These are phyloP conservation scores for Fusarium brevicatenulatum DNA, from an alignment of 2,329 filamentous ascomycete genomes.

Conservation along the genomic window DNA sequence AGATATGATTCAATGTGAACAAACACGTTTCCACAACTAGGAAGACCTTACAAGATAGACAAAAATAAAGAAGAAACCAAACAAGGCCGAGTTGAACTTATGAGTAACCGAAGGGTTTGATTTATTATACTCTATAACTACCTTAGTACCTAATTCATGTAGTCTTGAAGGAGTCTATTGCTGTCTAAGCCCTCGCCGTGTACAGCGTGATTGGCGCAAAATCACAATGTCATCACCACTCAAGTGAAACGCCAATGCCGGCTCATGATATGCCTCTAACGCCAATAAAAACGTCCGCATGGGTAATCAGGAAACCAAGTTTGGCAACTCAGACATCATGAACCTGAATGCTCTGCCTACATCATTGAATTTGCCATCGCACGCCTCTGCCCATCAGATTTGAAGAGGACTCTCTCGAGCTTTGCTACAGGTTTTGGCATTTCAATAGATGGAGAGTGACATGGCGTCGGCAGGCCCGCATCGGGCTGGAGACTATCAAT, in stretches of 20 bases:
- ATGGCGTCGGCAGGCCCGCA: not conserved
- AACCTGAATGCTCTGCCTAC: not conserved
- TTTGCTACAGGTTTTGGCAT: not conserved
- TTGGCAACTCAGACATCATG: not conserved
- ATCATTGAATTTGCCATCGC: not conserved
- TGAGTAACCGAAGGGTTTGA: not conserved
- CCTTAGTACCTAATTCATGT: not conserved
- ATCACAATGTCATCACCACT: slow-evolving; percentile 1
- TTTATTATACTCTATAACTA: slow-evolving; percentile 6
- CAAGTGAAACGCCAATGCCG: slow-evolving; percentile 20
- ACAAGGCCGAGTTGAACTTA: slow-evolving; percentile 9
- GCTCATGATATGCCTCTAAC: not conserved
- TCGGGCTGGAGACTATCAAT: not conserved
- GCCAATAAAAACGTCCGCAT: slow-evolving; percentile 1
- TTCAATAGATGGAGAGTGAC: not conserved
- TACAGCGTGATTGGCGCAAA: not conserved
- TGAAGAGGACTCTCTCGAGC: not conserved
- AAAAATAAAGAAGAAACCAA: slow-evolving; percentile 35
- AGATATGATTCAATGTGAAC: slow-evolving; percentile 30
- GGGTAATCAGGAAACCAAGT: not conserved
- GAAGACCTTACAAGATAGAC: slow-evolving; percentile 44
- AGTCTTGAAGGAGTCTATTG: slow-evolving; percentile 3
- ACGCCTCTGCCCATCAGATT: slow-evolving; percentile 5
- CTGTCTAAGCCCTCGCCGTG: slow-evolving; percentile 14
- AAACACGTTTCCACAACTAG: slow-evolving; percentile 30